Evolutionary conservation across 2,329 filamentous ascomycete species (phyloP).

Genomic region (Xylaria sp.): DNA sequence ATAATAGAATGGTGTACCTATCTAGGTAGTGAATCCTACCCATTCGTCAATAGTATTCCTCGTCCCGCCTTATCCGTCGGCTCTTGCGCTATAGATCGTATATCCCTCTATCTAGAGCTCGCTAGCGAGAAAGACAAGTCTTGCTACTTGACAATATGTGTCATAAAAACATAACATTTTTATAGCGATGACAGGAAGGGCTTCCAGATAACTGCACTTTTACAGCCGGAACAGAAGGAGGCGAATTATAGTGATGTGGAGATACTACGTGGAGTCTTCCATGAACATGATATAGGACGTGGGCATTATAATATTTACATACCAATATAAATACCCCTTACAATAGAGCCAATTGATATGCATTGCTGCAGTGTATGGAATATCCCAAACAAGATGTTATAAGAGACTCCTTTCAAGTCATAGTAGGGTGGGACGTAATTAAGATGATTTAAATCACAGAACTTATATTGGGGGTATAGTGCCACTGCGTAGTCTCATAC

Average conservation of each 20-base stretch:
- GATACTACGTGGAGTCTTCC: not conserved
- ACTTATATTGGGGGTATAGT: slow-evolving; percentile 26
- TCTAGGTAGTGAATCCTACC: not conserved
- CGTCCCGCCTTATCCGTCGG: not conserved
- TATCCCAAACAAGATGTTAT: not conserved
- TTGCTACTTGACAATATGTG: not conserved
- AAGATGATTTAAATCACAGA: not conserved
- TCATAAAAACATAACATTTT: not conserved
- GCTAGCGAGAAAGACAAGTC: not conserved
- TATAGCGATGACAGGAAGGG: not conserved
- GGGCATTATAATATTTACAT: not conserved
- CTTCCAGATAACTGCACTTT: not conserved
- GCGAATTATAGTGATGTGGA: not conserved
- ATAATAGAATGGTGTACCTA: not conserved
- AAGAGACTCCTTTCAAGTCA: not conserved
- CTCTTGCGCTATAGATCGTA: not conserved
- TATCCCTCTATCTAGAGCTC: not conserved
- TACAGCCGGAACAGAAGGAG: not conserved
- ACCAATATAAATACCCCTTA: not conserved
- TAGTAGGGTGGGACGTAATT: not conserved
- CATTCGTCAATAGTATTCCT: not conserved
- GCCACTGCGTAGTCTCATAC: slow-evolving; percentile 7
- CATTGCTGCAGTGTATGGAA: not conserved
- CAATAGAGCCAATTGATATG: not conserved
- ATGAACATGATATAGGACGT: no score